Base-by-base conservation (phyloP, 2,329 filamentous ascomycete genomes). In the Trichoderma guizhouense region DNA sequence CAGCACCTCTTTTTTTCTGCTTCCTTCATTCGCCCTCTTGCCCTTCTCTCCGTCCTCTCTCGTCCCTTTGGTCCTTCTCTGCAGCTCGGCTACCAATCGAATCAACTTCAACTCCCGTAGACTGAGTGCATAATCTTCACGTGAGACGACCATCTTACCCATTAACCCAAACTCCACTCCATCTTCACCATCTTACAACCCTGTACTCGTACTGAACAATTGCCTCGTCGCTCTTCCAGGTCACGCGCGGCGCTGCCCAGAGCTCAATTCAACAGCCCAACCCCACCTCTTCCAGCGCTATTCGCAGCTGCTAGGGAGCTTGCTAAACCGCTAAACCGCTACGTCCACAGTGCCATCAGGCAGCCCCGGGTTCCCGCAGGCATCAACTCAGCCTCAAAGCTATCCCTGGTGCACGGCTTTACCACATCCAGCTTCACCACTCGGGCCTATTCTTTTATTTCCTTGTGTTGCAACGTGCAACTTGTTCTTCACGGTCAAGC, bases 291-390 rank as follows among this genome's bases (percentile, higher is more conserved):
- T 57, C 39, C 51, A 58, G 62, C 62, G 57, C 57, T 32, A 43
- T 47, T 32, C 36, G 65, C 28, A 69, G 26, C 24, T 32, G 36
- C 30, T 32, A 30, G 18, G 21, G 57, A 30, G 57, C 28, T 30
- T 24, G 43, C 43, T 7, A 21, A 51, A 34, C 24, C 21, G 14
- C 47, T 66, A 57, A 36, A 34, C 62, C 43, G 62, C 62, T 65
- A n/a, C 7, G 18, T n/a, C 47, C 30, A 47, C 51, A 58, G 64
- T 24, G 62, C 30, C 64, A 57, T 68, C 69, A 72, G 70, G 64
- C 70, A 69, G 55, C 64, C 69, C 67, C 69, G 61, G 62, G 62
- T 58, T 36, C 60, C 68, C 68, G 60, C 68, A 71, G 69, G 69
- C 69, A 71, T 51, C 69, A 55, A 60, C 63, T 72, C 70, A 72